Conservation (phyloP, 202 grass and related monocot genomes). For the Panicum virgatum region DNA sequence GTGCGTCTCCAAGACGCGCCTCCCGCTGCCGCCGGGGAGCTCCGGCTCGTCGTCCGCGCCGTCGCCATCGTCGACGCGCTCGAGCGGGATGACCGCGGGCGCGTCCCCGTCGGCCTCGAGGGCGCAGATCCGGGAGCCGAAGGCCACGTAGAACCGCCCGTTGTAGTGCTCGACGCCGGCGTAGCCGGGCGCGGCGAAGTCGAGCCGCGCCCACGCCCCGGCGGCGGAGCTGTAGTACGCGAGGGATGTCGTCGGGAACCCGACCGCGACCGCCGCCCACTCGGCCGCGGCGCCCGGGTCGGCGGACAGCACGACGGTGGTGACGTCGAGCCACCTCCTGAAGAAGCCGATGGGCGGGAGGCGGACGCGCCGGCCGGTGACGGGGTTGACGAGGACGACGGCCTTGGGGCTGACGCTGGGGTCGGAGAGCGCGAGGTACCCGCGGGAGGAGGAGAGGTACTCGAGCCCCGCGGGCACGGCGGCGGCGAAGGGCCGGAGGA, state of each 20-base stretch:
- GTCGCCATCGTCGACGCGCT: not conserved
- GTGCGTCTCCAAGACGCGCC: conserved; percentile 38
- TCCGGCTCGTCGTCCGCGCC: conserved; percentile 21
- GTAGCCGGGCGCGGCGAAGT: conserved; percentile 37
- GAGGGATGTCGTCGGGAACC: conserved; percentile 42
- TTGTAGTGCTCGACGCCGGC: conserved; percentile 42
- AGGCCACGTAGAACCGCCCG: conserved; percentile 51
- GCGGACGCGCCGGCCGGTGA: conserved; percentile 23
- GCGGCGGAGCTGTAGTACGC: conserved; percentile 45
- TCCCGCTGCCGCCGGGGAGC: not conserved
- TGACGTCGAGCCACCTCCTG: conserved; percentile 46
- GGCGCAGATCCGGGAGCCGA: conserved; percentile 27
- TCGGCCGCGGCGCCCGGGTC: conserved; percentile 24
- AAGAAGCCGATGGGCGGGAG: conserved; percentile 53
- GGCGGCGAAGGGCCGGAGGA: conserved; percentile 38
- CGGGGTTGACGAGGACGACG: conserved; percentile 43
- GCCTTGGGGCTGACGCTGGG: conserved; percentile 23
- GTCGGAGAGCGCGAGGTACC: conserved; percentile 48
- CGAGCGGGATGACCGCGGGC: conserved; percentile 34
- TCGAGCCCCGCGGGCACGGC: conserved; percentile 32
- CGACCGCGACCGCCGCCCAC: conserved; percentile 45
- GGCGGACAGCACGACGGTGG: conserved; percentile 46
- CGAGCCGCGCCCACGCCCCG: conserved; percentile 31
- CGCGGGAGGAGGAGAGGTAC: conserved; percentile 47
- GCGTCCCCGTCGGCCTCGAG: not conserved